Evolutionary conservation across 768 basidiomycete species (phyloP).

Genomic region (Cantharellus cinnabarinus): DNA sequence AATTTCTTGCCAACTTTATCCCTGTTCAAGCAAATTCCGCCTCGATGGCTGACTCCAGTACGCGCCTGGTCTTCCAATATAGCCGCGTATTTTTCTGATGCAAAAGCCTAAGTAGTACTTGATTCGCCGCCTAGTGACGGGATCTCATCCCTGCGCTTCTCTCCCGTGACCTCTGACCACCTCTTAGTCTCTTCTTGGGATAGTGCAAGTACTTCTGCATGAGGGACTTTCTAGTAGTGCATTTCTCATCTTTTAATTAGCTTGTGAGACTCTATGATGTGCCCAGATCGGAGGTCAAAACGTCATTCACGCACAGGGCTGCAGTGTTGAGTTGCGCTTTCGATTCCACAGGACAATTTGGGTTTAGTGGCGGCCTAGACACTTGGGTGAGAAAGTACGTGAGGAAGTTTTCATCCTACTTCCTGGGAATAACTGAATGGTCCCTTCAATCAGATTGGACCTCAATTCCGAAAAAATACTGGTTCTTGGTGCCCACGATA

Average conservation of each 20-base stretch:
- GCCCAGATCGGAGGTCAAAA: constrained; percentile 37
- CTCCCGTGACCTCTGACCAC: constrained; percentile 56
- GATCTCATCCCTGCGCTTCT: constrained; percentile 61
- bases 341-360: constrained; percentile 35
- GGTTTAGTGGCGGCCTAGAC: constrained; percentile 75
- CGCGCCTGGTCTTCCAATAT: too few relatives aligned
- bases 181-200: constrained; percentile 86
- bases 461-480: constrained; percentile 49
- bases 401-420: neutral
- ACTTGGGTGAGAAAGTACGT: constrained; percentile 65
- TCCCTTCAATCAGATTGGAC: constrained; percentile 38
- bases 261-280: constrained; percentile 37
- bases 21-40: too few relatives aligned
- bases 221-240: constrained; percentile 12
- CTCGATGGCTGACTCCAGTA: too few relatives aligned
- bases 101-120: constrained; percentile 18
- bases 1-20: too few relatives aligned
- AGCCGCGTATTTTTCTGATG: neutral
- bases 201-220: constrained; percentile 29
- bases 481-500: constrained; percentile 62
- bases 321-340: constrained; percentile 75
- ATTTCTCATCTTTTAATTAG: constrained; percentile 23
- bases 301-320: constrained; percentile 77
- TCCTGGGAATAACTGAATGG: neutral
- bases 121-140: constrained; percentile 64